A percentile compares a stretch with the other conserved stretches of the same genome.
phyloP scores from a whole-genome alignment of 1,284 basidiomycete species.

The Leccinum fuscescens region DNA sequence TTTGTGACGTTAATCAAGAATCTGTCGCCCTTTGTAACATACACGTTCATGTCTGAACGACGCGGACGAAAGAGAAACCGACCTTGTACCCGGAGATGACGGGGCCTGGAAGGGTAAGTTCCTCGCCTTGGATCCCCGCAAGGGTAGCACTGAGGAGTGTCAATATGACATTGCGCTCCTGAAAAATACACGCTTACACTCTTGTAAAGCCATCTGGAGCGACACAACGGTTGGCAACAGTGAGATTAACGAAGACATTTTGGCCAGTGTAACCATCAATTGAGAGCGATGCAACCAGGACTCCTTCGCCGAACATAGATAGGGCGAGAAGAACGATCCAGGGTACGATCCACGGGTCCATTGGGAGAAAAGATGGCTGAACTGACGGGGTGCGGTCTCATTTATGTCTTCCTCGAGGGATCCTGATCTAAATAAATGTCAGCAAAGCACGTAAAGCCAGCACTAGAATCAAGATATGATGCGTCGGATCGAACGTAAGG shows the following conservation, averaged over 20 bases:
- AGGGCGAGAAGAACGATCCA: neutral
- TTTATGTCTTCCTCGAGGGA: constrained; percentile 3
- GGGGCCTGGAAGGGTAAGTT: constrained; percentile 11
- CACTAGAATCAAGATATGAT: neutral
- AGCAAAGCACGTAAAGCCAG: neutral
- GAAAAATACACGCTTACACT: constrained; percentile 4
- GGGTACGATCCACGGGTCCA: neutral
- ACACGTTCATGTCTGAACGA: neutral
- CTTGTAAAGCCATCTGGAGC: constrained; percentile 13
- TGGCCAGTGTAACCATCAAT: neutral
- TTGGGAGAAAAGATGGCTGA: neutral
- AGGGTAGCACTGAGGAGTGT: constrained; percentile 1
- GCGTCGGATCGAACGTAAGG: neutral
- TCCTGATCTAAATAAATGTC: neutral
- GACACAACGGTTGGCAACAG: constrained; percentile 7
- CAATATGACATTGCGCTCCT: neutral
- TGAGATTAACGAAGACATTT: constrained; percentile 6
- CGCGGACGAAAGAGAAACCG: neutral
- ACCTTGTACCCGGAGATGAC: constrained; percentile 18
- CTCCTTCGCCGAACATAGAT: neutral
- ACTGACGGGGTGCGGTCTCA: too few relatives aligned
- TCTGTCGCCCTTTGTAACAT: constrained; percentile 15
- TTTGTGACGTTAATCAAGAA: constrained; percentile 25
- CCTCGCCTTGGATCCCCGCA: neutral
- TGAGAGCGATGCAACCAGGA: constrained; percentile 3